Conservation (phyloP, 2,329 filamentous ascomycete species). For the Chaetomiaceae sp. region DNA sequence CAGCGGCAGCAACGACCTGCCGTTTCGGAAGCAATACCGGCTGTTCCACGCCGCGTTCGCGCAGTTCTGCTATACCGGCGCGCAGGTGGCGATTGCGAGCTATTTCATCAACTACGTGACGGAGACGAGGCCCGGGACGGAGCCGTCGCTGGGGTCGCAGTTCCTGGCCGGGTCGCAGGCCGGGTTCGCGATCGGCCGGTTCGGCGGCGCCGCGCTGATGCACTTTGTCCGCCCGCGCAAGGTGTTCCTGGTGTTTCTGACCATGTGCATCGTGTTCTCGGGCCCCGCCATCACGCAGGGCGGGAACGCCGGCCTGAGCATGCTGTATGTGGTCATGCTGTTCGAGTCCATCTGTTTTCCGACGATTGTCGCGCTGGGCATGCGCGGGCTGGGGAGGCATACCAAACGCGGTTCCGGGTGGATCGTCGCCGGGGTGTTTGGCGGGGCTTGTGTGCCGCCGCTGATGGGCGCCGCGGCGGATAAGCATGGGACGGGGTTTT, state of each 20-base stretch:
- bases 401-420: slow-evolving; percentile 72
- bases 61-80: slow-evolving; percentile 75
- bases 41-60: slow-evolving; percentile 72
- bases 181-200: slow-evolving; percentile 67
- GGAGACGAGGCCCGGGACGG: slow-evolving; percentile 53
- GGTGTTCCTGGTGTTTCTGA: slow-evolving; percentile 64
- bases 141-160: slow-evolving; percentile 52
- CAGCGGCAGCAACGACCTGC: slow-evolving; percentile 56
- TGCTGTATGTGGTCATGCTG: slow-evolving; percentile 69
- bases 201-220: slow-evolving; percentile 64
- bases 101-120: slow-evolving; percentile 74
- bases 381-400: slow-evolving; percentile 70
- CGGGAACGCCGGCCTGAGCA: slow-evolving; percentile 48
- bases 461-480: slow-evolving; percentile 67
- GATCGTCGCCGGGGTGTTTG: slow-evolving; percentile 65
- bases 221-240: slow-evolving; percentile 59
- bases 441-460: slow-evolving; percentile 70
- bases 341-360: slow-evolving; percentile 80
- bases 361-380: slow-evolving; percentile 73
- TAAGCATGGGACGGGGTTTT: slow-evolving; percentile 51
- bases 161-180: slow-evolving; percentile 72
- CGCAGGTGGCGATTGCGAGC: slow-evolving; percentile 61
- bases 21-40: slow-evolving; percentile 66
- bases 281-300: slow-evolving; percentile 44
- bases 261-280: slow-evolving; percentile 60